Evolutionary conservation across 1,284 basidiomycete genomes (phyloP).

Genomic region (Ustilago lituana): DNA sequence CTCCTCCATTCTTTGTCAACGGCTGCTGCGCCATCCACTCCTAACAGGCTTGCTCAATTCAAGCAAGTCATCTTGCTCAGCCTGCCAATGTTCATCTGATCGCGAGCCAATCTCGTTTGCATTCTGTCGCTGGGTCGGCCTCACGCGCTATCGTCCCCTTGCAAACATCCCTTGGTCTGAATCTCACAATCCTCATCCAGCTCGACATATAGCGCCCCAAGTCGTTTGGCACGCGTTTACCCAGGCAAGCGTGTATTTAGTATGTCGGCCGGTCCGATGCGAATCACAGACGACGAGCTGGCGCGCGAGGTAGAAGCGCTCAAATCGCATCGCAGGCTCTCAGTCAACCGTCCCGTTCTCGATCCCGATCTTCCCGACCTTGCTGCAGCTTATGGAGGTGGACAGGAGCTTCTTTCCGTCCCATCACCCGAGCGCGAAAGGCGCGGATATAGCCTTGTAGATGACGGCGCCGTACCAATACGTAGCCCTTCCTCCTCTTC

Average conservation of each 20-base stretch:
- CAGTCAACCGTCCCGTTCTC: conserved; percentile 60
- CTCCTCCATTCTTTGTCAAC: too few species aligned
- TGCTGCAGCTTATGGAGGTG: conserved; percentile 51
- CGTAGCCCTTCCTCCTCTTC: conserved; percentile 38
- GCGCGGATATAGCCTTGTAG: conserved; percentile 49
- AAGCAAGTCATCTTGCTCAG: conserved; percentile 4
- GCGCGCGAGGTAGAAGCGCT: conserved; percentile 65
- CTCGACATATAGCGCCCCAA: too few species aligned
- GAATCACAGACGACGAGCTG: conserved; percentile 60
- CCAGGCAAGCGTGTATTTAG: background rate
- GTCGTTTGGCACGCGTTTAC: background rate
- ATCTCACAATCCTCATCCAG: too few species aligned
- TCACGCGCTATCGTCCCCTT: background rate
- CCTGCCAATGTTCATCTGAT: conserved; percentile 25
- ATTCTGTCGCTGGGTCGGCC: conserved; percentile 9
- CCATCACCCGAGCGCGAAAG: conserved; percentile 37
- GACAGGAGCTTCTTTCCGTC: conserved; percentile 42
- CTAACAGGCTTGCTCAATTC: background rate
- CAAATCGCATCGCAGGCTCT: conserved; percentile 62
- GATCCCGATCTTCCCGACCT: conserved; percentile 65
- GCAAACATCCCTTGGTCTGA: too few species aligned
- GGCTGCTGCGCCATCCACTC: background rate
- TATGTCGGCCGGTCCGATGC: conserved; percentile 38
- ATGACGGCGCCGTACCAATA: conserved; percentile 48
- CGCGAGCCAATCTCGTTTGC: background rate